These are phyloP conservation scores for Pseudogymnoascus sp. DNA, from an alignment of 2,329 filamentous ascomycete species.

Conservation along the genomic window DNA sequence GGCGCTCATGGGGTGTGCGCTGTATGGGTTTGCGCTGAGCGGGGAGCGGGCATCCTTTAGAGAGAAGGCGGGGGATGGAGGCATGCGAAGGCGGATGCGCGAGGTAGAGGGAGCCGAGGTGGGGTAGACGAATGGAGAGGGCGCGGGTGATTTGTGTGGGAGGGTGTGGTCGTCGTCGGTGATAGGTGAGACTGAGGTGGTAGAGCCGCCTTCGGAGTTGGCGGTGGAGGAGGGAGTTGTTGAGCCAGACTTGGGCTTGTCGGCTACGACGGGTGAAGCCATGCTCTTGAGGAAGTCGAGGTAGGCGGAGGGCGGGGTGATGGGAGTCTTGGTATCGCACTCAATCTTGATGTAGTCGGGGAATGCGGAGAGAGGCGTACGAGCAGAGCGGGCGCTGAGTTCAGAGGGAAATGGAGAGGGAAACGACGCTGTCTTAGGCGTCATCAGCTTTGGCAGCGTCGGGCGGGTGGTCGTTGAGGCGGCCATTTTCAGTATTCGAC, in stretches of 20 bases:
- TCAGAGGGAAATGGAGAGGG: constrained; percentile 52
- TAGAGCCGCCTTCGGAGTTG: constrained; percentile 25
- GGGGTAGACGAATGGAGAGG: constrained; percentile 51
- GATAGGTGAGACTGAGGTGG: constrained; percentile 23
- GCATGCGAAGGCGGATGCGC: constrained; percentile 61
- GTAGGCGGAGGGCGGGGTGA: constrained; percentile 84
- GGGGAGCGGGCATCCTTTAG: constrained; percentile 54
- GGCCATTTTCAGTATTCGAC: background rate
- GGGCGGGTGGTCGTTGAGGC: constrained; percentile 27
- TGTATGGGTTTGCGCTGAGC: constrained; percentile 42
- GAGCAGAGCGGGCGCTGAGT: constrained; percentile 51
- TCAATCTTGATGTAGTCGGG: constrained; percentile 62
- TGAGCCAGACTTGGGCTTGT: constrained; percentile 34
- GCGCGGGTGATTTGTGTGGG: constrained; percentile 53
- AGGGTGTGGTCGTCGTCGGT: constrained; percentile 42
- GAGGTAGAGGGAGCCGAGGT: constrained; percentile 52
- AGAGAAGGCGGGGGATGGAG: constrained; percentile 64
- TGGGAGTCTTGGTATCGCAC: constrained; percentile 66
- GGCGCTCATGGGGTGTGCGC: constrained; percentile 29
- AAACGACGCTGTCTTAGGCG: constrained; percentile 53
- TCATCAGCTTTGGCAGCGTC: constrained; percentile 54
- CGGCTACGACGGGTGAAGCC: constrained; percentile 32
- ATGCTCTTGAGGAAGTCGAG: constrained; percentile 86
- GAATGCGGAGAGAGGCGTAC: constrained; percentile 58
- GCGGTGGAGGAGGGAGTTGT: constrained; percentile 38